Base-by-base conservation (phyloP, 306 rosid genomes). In the Fragaria iinumae region DNA sequence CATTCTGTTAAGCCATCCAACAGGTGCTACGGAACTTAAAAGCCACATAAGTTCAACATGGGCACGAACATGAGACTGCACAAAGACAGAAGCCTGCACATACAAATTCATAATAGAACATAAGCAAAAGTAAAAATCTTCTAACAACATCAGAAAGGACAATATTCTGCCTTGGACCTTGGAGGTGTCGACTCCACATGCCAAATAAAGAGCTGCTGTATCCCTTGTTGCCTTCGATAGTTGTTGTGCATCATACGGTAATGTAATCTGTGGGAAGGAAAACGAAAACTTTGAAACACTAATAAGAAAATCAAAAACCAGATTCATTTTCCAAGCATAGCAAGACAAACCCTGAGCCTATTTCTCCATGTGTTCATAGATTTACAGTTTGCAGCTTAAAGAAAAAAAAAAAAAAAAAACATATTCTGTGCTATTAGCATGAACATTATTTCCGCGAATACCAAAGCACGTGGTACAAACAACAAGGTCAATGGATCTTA, bases 31-130 rank as follows among this genome's bases (percentile, higher is more conserved):
- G 76, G 96, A 89, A 81, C 97, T 92, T 67, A 95, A 85, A 44
- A 95, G 77, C 98, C 98, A 95, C 98, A 95, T 92, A 87, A 95
- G 77, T 79, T 95, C 98, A 38, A 81, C 96, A 86, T 95, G 98
- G 55, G 97, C 97, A 71, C 89, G 96, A 65, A 95, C 98, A 83
- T 92, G 98, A 80, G 98, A 95, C 88, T 95, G 98, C 52, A 88
- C 97, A 78, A 95, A 95, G 62, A 95, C 93, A 77, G 97, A 92
- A 48, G 97, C 98, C 98, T 94, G 85, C 76, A 80, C 11, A 67
- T 68, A 69, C 77, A 86, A 80, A 77, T 55, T 41, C 32, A 76
- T 53, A 45, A 34, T 14, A 41, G 48, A 34, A 76, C 50, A 77
- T 75, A 69, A 78, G 59, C 47, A 67, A 18, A 76, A 77, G 63